Evolutionary conservation across 345 rosid genomes (phyloP).

Genomic region (Boechera divaricarpa): DNA sequence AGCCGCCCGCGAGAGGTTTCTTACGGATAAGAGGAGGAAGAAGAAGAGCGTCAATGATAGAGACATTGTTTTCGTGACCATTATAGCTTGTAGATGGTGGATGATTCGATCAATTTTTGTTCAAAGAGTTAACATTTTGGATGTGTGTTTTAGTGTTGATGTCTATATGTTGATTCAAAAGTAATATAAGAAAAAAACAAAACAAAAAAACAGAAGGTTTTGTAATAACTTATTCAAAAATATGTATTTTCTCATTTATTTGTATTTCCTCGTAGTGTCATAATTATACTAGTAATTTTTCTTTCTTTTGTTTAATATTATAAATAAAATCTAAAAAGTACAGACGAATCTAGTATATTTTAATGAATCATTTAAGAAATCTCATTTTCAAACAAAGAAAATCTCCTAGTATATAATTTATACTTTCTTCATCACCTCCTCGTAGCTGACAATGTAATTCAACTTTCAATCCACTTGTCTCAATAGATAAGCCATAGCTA

Average conservation of each 20-base stretch:
- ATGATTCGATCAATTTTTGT: not conserved
- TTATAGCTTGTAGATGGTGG: not conserved
- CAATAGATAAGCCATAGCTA: not conserved
- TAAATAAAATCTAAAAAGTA: not conserved
- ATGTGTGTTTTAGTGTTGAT: not conserved
- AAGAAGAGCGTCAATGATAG: not conserved
- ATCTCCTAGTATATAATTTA: not conserved
- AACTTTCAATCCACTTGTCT: conserved; percentile 1
- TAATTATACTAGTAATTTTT: not conserved
- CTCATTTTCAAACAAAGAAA: not conserved
- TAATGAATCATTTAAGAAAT: conserved; percentile 12
- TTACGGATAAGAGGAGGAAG: not conserved
- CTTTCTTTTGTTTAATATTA: not conserved
- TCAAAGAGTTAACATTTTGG: not conserved
- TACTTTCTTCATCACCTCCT: not conserved
- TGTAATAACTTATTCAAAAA: not conserved
- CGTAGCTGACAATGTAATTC: not conserved
- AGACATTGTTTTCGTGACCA: not conserved
- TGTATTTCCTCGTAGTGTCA: not conserved
- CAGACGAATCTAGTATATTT: not conserved
- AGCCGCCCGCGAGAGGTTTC: not conserved
- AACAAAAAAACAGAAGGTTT: not conserved
- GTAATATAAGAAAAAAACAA: not conserved
- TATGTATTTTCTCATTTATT: too few relatives aligned
- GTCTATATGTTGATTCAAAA: not conserved